Evolutionary conservation across 192 early-diverging fungal genomes (phyloP).

Genomic region (Martensiomyces pterosporus): DNA sequence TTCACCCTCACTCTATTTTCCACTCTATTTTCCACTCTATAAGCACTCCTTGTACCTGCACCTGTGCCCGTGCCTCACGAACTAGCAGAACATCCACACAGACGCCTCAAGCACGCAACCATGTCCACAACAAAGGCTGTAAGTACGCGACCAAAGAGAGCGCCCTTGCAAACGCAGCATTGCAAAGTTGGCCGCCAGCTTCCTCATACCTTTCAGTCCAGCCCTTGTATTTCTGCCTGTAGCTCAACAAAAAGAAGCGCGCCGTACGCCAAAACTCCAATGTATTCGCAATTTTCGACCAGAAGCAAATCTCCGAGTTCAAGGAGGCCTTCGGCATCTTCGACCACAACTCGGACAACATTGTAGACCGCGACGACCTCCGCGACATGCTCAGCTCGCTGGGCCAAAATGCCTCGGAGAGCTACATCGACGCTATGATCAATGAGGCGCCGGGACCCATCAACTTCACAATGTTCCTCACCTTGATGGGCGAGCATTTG

Average conservation of each 20-base stretch:
- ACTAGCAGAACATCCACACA: too few relatives aligned
- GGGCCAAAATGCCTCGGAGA: conserved; percentile 63
- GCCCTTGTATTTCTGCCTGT: too few relatives aligned
- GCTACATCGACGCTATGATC: conserved; percentile 87
- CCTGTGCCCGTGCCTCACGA: too few relatives aligned
- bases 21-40: too few relatives aligned
- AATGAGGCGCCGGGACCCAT: conserved; percentile 82
- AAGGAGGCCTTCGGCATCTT: conserved; percentile 96
- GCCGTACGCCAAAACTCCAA: conserved; percentile 92
- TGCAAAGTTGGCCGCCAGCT: too few relatives aligned
- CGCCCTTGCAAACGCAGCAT: too few relatives aligned
- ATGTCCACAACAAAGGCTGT: too few relatives aligned
- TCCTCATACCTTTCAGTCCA: too few relatives aligned
- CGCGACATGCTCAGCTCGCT: conserved; percentile 82
- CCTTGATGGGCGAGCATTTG: conserved; percentile 91
- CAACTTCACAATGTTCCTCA: conserved; percentile 97
- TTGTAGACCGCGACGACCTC: conserved; percentile 89
- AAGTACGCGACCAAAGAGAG: too few relatives aligned
- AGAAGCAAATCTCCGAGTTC: conserved; percentile 92
- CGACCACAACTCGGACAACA: conserved; percentile 89
- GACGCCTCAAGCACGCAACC: too few relatives aligned
- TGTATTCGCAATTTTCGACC: conserved; percentile 97
- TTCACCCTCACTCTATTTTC: too few relatives aligned
- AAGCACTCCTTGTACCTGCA: too few relatives aligned
- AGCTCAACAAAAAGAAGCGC: conserved; percentile 78